Base-by-base conservation (phyloP, 129 eudicot species). In the Deinandra increscens region DNA sequence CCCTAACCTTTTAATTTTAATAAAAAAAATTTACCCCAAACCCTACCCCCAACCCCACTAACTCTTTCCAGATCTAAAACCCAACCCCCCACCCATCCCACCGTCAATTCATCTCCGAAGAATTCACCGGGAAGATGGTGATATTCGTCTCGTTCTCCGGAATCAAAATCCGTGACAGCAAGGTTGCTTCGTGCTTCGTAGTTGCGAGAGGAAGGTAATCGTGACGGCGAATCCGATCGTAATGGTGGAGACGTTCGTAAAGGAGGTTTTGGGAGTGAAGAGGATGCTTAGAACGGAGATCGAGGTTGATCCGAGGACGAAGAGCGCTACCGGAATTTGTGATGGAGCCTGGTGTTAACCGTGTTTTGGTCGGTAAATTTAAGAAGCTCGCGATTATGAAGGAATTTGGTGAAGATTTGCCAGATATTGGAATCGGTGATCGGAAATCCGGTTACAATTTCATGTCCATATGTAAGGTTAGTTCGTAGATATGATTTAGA, bases 391-490 rank as follows among this genome's bases (percentile, higher is more conserved):
- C 92, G 33, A 49, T 94, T 60, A 0, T 78, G 60, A 80, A 76
- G 82, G 97, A 94, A 77, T 94, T 94, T 34, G 95, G 90, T 0
- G 89, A 86, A 0, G 91, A 83, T 70, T 43, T 65, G 77, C 93
- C 93, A 12, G 96, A 89, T 81, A 79, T 94, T 20, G 99, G 99
- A 55, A 65, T 89, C 38, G 99, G 99, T 63, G 97, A 94, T 71
- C 90, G 99, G 14, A 73, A 75, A 60, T 76, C 97, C 7, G 99
- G 89, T 73, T 88, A 85, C 41, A 93, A 87, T 66, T 94, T 89
- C 70, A 89, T 94, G 99, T 82, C 97, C 38, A 49, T 89, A 62
- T 94, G 99, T 84, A 94, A 89, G 99, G 99, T 94, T 41, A 50
- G 82, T n/a, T n/a, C n/a, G n/a, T n/a, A n/a, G n/a, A n/a, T n/a